Base-by-base conservation (phyloP, 805 yeast species). In the Nakazawaea ambrosiae region DNA sequence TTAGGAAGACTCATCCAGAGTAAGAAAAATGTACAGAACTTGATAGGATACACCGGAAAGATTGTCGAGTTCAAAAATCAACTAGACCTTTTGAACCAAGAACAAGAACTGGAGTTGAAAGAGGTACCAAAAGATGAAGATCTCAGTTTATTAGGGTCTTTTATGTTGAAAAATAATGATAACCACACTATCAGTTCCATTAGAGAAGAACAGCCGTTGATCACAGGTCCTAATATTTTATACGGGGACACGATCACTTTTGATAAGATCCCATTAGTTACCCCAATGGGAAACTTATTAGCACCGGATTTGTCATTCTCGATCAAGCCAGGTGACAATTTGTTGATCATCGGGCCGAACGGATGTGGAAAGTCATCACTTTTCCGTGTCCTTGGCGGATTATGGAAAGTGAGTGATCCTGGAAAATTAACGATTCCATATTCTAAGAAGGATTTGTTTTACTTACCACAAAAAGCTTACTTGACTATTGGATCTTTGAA, bases 281-380 rank as follows among this genome's bases (percentile, higher is more conserved):
- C 96, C 1, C 97, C 97, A 0, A 79, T 81, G 4, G 81, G 86
- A 39, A 89, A 84, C 31, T 69, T 79, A 0, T 65, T 89, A 32
- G 79, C 84, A 17, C 66, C 73, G 31, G 70, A 75, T 27, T 66
- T 89, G 48, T 66, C 75, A 20, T 88, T 89, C 57, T 70, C 79
- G 35, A 73, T 89, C 37, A 73, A 80, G 44, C 81, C 75, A 24
- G 96, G 96, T 25, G 80, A 88, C 36, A 92, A 89, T 58, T 65
- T 89, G 35, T 67, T 89, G 37, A 88, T 89, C 54, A 88, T 90
- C 8, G 97, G 97, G 0, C 97, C 97, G 11, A 89, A 89, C 53
- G 97, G 97, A 1, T 84, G 95, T 45, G 97, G 97, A 20, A 89
- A 89, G 60, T 88, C 96, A 0, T 89, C 97, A 0, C 63, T 89